Conservation (phyloP, 1,139 yeast species). For the Candida sanyaensis region DNA sequence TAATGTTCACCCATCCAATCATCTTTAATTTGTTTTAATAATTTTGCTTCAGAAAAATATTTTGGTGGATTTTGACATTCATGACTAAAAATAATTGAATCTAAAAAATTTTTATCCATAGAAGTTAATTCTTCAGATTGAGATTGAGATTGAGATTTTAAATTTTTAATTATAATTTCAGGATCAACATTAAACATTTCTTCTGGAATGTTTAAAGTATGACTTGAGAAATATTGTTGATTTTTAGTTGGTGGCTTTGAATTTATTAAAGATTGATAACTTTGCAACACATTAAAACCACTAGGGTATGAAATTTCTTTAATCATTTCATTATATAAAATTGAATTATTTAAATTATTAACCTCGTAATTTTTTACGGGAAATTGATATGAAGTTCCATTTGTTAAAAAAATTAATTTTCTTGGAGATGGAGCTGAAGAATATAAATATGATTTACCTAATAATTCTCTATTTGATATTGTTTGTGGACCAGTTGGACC, state of each 20-base stretch:
- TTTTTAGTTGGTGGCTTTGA: slow-evolving; percentile 9
- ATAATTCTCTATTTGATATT: slow-evolving; percentile 27
- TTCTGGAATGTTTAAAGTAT: slow-evolving; percentile 8
- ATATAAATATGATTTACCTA: slow-evolving; percentile 48
- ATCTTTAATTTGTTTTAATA: slow-evolving; percentile 28
- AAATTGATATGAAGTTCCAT: slow-evolving; percentile 28
- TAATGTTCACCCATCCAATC: slow-evolving; percentile 38
- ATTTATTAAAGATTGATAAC: slow-evolving; percentile 10
- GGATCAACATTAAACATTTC: slow-evolving; percentile 15
- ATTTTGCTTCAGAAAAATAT: slow-evolving; percentile 53
- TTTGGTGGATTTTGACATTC: slow-evolving; percentile 32
- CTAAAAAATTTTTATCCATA: slow-evolving; percentile 21
- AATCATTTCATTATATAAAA: slow-evolving; percentile 24
- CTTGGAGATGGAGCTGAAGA: slow-evolving; percentile 44
- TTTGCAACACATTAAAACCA: slow-evolving; percentile 11
- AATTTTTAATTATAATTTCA: slow-evolving; percentile 7
- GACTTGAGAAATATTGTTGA: not conserved
- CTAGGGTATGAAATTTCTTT: not conserved
- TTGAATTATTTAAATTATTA: slow-evolving; percentile 21
- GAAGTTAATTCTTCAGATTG: slow-evolving; percentile 5
- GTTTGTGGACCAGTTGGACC: slow-evolving; percentile 31
- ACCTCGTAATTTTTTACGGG: slow-evolving; percentile 16
- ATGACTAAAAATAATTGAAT: slow-evolving; percentile 20
- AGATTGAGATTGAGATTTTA: slow-evolving; percentile 9
- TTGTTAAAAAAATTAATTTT: slow-evolving; percentile 41